Evolutionary conservation across 192 early-diverging fungal species (phyloP).

Genomic region (Umbelopsis vinacea): DNA sequence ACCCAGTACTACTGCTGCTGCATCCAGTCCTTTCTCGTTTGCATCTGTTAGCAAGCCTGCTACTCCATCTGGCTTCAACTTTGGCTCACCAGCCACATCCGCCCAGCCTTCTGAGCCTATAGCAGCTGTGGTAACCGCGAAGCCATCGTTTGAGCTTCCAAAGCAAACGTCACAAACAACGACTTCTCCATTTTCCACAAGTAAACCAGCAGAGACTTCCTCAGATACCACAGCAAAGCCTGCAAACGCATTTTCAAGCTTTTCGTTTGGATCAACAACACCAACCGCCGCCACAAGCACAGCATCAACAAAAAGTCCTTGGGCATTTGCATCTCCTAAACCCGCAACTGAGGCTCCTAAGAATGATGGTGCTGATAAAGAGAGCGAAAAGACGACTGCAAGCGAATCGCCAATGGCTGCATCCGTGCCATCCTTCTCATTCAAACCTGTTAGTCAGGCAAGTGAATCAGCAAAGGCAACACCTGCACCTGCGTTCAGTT

Average conservation of each 20-base stretch:
- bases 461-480: not conserved
- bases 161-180: not conserved
- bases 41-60: not conserved
- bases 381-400: not conserved
- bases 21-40: not conserved
- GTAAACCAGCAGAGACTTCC: too few relatives aligned
- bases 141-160: not conserved
- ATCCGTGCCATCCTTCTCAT: too few relatives aligned
- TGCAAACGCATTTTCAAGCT: conserved; percentile 4
- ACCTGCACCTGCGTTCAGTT: not conserved
- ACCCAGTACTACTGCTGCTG: not conserved
- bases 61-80: not conserved
- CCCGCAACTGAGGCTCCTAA: not conserved
- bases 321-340: not conserved
- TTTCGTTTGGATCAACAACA: not conserved
- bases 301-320: not conserved
- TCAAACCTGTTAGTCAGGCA: not conserved
- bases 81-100: not conserved
- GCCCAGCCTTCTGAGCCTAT: not conserved
- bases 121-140: not conserved
- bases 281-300: not conserved
- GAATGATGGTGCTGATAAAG: not conserved
- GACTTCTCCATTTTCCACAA: not conserved
- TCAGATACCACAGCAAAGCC: not conserved
- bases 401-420: not conserved